Evolutionary conservation across 169 alveolate genomes (phyloP), one percentile per base, ranked within the genome.

Genomic region (Babesia ovis): DNA sequence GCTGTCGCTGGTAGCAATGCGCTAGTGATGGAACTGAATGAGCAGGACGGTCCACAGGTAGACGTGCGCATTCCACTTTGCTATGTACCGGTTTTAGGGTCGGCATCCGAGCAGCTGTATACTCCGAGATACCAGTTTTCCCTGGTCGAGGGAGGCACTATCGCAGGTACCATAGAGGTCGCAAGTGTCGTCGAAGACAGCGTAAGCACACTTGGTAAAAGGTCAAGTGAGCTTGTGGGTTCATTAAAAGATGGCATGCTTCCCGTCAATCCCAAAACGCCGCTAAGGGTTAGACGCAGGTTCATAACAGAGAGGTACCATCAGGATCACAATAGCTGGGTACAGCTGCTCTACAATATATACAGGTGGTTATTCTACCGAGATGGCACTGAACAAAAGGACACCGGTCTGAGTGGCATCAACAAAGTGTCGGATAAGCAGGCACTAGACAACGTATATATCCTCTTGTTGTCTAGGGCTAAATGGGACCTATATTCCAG

Each of bases 401-500:
- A 45, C 3, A 23, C 9, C 23, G 67, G 12, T 1, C 42, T 35
- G 35, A 14, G 3, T 22, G 41, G 27, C 16, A 56, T 11, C 41
- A 2, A 8, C 27, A 18, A n/a, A 0, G 25, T 11, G 12, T 66
- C 51, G 31, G 32, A 39, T 32, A 20, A 23, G 5, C 50, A 79
- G 45, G 51, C 35, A 0, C 57, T 69, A 0, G 83, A 79, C 70
- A 71, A 79, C 53, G 59, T 68, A 12, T 81, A 72, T 74, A 25
- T 81, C 43, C 22, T 81, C 11, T 1, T 81, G 16, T 6, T 81
- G 43, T 42, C 84, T 18, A 60, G 50, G 32, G 8, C 46, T 12
- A 77, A 81, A 56, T 72, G 77, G 77, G 72, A 70, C 45, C n/a
- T 55, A 25, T 81, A 81, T 55, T 2, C 69, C 25, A 5, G 59